Base-by-base conservation (phyloP, 2,329 filamentous ascomycete genomes). In the Sclerotinia borealis region DNA sequence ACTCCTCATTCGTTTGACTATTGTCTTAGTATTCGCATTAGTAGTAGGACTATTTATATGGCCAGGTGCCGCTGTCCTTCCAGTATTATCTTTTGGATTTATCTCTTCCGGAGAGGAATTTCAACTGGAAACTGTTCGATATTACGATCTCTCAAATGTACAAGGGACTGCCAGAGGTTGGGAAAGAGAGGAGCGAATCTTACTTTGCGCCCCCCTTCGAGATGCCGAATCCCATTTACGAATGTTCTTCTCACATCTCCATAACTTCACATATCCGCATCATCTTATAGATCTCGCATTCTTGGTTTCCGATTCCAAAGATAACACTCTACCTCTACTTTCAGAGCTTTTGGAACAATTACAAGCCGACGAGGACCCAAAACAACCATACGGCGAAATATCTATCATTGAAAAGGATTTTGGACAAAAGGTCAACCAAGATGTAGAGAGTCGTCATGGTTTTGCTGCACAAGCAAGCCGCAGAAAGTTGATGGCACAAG, bases 401-500 rank as follows among this genome's bases (percentile, higher is more conserved):
- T 96, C 92, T 0, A 95, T 99, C 65, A 93, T 99, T 68, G 92
- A 98, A 78, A 99, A 99, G 79, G 93, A 99, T 76, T 99, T 99
- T 79, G 95, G 95, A 3, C 95, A 99, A 76, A 93, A 93, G 75
- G 95, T 99, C 65, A 91, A 96, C 68, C 95, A 99, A 77, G 93
- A 99, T 77, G 92, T 98, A 31, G 95, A 99, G 79, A 96, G 92
- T 75, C 88, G 95, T 69, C 95, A 99, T 76, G 96, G 95, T 29
- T 99, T 99, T 74, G 95, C 93, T 36, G 95, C 95, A 1, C 95
- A 99, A 77, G 95, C 95, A 29, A 90, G 89, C 69, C 85, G 95
- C 71, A 86, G 95, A 76, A 99, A 99, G 79, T 83, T 96, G 72
- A 99, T 99, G 95, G 95, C 95, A 0, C 92, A 97, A 78, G 95